Percentiles rank a stretch among this genome's conserved stretches.
Conservation (phyloP, 352 stramenopile genomes). For the Pythium monospermum region DNA sequence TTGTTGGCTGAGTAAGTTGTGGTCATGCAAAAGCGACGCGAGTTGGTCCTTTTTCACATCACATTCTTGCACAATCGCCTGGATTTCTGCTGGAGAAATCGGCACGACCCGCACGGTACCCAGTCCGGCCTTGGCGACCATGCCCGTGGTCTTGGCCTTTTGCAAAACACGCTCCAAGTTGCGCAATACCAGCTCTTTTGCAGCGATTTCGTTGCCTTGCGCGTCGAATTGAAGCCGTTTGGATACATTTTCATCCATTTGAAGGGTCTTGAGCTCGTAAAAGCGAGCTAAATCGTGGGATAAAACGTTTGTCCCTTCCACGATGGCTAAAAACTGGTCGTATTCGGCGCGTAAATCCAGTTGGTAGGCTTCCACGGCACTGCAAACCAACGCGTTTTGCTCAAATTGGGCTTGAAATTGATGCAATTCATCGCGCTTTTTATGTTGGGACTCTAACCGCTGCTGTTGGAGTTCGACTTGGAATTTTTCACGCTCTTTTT, state of each 20-base stretch:
- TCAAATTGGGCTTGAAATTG: constrained; percentile 57
- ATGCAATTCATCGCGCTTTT: constrained; percentile 53
- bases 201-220: constrained; percentile 18
- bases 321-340: constrained; percentile 32
- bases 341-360: constrained; percentile 39
- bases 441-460: constrained; percentile 38
- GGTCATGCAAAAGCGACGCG: constrained; percentile 34
- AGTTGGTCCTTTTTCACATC: constrained; percentile 44
- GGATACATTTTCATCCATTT: constrained; percentile 39
- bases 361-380: constrained; percentile 46
- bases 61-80: constrained; percentile 32
- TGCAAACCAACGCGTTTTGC: constrained; percentile 54
- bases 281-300: constrained; percentile 50
- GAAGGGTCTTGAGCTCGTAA: constrained; percentile 47
- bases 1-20: constrained; percentile 31
- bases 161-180: constrained; percentile 59
- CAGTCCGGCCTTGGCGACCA: constrained; percentile 65
- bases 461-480: constrained; percentile 46
- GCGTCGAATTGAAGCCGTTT: constrained; percentile 31
- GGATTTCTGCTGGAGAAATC: constrained; percentile 39
- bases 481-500: constrained; percentile 33
- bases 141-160: constrained; percentile 61
- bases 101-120: constrained; percentile 65
- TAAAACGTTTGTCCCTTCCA: constrained; percentile 30
- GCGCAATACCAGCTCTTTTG: constrained; percentile 38